Conservation (phyloP, 2,329 filamentous ascomycete genomes). For the Sporothrix schenckii region DNA sequence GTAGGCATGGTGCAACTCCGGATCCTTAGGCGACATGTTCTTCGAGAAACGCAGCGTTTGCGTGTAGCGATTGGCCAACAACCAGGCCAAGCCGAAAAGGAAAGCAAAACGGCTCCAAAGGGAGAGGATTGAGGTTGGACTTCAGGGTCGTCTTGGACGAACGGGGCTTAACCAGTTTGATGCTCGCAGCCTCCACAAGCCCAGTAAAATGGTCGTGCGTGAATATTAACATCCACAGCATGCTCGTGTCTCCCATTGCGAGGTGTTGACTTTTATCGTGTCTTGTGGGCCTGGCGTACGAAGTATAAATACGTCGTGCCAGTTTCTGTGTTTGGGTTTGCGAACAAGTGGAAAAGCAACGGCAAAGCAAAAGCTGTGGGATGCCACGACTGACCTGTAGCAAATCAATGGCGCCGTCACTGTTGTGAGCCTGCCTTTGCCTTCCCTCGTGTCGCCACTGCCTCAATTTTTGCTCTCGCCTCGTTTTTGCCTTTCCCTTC, state of each 20-base stretch:
- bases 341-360: neutral
- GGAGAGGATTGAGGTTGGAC: neutral
- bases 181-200: conserved; percentile 10
- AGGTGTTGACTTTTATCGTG: conserved; percentile 16
- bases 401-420: conserved; percentile 12
- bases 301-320: neutral
- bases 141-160: conserved; percentile 11
- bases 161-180: conserved; percentile 14
- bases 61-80: conserved; percentile 19
- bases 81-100: neutral
- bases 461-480: neutral
- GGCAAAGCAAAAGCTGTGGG: neutral
- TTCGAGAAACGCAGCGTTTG: neutral
- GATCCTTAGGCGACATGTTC: neutral
- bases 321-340: neutral
- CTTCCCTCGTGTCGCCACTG: neutral
- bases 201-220: conserved; percentile 11
- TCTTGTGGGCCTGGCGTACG: neutral
- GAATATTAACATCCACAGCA: conserved; percentile 8
- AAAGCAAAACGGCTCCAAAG: neutral
- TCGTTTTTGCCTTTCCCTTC: neutral
- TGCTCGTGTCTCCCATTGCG: neutral
- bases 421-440: neutral
- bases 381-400: conserved; percentile 20
- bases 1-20: too few relatives aligned